These are phyloP conservation scores for Neopestalotiopsis clavispora DNA, from an alignment of 2,329 filamentous ascomycete species.

Conservation along the genomic window DNA sequence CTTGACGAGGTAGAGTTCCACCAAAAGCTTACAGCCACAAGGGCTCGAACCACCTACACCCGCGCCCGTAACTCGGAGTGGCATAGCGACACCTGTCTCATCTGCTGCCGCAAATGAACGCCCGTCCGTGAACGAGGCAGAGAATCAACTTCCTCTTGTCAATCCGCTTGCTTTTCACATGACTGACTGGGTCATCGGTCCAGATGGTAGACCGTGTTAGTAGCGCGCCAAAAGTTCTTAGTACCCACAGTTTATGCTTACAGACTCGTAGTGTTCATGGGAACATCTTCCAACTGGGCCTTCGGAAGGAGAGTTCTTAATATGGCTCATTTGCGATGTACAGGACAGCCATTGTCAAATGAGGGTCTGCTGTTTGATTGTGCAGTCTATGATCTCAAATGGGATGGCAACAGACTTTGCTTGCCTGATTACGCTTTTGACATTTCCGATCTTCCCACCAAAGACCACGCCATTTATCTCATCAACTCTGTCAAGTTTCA, in stretches of 20 bases:
- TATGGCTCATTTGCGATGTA: neutral
- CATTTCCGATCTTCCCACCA: neutral
- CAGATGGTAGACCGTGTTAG: neutral
- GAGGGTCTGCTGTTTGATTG: neutral
- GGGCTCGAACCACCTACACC: neutral
- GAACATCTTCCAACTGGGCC: neutral
- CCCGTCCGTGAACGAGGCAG: neutral
- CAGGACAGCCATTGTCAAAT: neutral
- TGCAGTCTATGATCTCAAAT: neutral
- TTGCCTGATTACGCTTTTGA: neutral
- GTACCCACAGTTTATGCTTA: neutral
- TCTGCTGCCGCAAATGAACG: neutral
- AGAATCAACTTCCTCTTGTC: neutral
- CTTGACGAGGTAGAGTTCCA: neutral
- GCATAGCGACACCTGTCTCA: neutral
- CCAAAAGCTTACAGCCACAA: neutral
- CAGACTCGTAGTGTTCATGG: neutral
- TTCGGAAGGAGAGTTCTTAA: neutral
- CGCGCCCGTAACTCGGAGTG: too few relatives aligned
- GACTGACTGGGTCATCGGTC: neutral
- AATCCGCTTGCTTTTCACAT: neutral
- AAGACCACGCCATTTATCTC: neutral
- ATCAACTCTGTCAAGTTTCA: neutral
- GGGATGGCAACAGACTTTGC: neutral
- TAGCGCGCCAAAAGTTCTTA: neutral